phyloP scores from a whole-genome alignment of 495 filamentous ascomycete genomes.

The Penicillium pancosmium region DNA sequence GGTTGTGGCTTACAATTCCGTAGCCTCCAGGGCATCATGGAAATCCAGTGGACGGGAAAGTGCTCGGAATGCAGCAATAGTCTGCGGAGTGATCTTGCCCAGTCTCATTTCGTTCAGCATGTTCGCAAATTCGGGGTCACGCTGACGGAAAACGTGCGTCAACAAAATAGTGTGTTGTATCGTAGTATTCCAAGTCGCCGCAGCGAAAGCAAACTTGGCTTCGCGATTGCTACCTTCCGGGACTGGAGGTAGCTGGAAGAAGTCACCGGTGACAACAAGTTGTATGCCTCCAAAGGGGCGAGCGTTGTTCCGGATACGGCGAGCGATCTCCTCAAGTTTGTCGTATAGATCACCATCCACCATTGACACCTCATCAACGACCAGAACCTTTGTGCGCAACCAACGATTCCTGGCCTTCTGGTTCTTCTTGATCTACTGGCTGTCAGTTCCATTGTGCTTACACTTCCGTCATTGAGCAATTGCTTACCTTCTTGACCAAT shows the following conservation, averaged over 20 bases:
- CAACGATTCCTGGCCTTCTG: conserved; percentile 85
- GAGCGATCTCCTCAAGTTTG: conserved; percentile 89
- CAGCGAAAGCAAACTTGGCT: conserved; percentile 90
- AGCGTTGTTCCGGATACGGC: conserved; percentile 80
- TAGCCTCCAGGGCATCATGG: conserved; percentile 79
- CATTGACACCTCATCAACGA: conserved; percentile 98
- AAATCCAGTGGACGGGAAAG: conserved; percentile 71
- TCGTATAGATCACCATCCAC: conserved; percentile 97
- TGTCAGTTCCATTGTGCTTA: conserved; percentile 14
- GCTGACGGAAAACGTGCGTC: conserved; percentile 95
- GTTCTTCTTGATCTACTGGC: conserved; percentile 71
- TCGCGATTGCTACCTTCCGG: conserved; percentile 69
- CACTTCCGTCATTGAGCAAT: not conserved
- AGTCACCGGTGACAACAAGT: conserved; percentile 93
- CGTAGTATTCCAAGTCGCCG: conserved; percentile 84
- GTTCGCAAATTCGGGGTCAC: conserved; percentile 85
- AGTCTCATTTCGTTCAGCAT: conserved; percentile 99
- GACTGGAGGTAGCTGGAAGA: conserved; percentile 95
- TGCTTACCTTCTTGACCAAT: conserved; percentile 72
- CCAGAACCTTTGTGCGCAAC: conserved; percentile 81
- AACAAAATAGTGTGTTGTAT: conserved; percentile 95
- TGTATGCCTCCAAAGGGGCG: conserved; percentile 95
- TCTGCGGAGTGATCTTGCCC: conserved; percentile 71
- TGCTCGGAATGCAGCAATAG: conserved; percentile 68
- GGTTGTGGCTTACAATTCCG: conserved; percentile 80